These are phyloP conservation scores for Hanseniaspora jakobsenii DNA, from an alignment of 805 yeast genomes.

Conservation along the genomic window DNA sequence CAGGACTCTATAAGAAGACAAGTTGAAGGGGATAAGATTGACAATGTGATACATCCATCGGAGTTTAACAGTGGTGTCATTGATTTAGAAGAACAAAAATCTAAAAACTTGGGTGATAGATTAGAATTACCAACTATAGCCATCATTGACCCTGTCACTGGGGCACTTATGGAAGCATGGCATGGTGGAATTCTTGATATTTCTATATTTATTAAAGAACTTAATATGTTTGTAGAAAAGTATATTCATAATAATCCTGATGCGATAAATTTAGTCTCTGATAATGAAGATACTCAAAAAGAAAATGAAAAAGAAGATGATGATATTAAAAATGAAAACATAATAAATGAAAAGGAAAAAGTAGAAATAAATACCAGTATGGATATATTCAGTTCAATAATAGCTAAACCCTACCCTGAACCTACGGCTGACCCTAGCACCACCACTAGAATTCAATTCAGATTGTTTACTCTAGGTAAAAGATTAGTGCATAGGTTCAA, in stretches of 20 bases:
- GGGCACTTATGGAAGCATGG: constrained; percentile 78
- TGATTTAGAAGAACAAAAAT: not conserved
- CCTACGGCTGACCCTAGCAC: constrained; percentile 44
- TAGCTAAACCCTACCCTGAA: constrained; percentile 39
- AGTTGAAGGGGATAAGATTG: not conserved
- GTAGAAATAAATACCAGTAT: constrained; percentile 38
- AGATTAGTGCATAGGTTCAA: constrained; percentile 62
- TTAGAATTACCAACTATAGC: constrained; percentile 68
- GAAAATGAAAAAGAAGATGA: constrained; percentile 18
- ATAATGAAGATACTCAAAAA: constrained; percentile 19
- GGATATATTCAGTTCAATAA: constrained; percentile 25
- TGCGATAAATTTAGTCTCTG: not conserved
- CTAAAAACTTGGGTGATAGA: constrained; percentile 1
- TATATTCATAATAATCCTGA: constrained; percentile 15
- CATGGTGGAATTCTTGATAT: constrained; percentile 47
- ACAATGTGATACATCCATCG: not conserved
- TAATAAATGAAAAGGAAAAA: constrained; percentile 17
- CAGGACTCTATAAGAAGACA: constrained; percentile 18
- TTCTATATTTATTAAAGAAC: constrained; percentile 51
- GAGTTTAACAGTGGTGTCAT: not conserved
- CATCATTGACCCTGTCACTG: constrained; percentile 87
- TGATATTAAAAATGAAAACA: constrained; percentile 18
- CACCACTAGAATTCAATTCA: constrained; percentile 72
- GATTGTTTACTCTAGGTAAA: constrained; percentile 69
- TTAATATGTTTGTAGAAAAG: constrained; percentile 43